phyloP scores from a whole-genome alignment of 306 rosid species.

The Castanospermum australe region DNA sequence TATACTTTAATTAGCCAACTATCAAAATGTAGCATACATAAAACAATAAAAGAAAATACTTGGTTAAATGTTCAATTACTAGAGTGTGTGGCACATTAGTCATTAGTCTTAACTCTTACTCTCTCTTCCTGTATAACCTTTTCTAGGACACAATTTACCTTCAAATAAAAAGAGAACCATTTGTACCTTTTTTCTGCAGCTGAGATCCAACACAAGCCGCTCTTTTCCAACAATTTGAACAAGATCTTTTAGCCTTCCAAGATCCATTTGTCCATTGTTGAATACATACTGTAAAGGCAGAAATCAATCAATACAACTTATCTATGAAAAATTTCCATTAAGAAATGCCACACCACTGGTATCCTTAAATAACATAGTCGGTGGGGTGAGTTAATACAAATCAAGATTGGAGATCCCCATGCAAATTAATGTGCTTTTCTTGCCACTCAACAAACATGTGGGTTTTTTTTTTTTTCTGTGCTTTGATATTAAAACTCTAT shows the following conservation, averaged over 20 bases:
- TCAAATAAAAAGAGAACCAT: neutral
- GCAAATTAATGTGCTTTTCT: constrained; percentile 1
- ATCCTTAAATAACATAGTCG: neutral
- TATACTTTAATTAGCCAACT: neutral
- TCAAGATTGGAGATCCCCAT: neutral
- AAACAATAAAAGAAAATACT: neutral
- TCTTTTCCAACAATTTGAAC: constrained; percentile 76
- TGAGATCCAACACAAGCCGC: constrained; percentile 94
- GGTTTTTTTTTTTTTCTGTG: neutral
- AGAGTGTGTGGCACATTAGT: neutral
- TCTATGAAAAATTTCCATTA: neutral
- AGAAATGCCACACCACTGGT: neutral
- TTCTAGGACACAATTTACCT: neutral
- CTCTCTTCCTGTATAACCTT: neutral
- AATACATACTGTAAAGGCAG: constrained; percentile 68
- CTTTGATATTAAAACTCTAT: neutral
- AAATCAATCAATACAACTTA: constrained; percentile 10
- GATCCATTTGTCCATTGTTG: constrained; percentile 91
- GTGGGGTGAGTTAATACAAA: neutral
- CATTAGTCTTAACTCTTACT: no score
- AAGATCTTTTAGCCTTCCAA: constrained; percentile 75
- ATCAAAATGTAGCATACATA: neutral
- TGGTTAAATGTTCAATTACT: neutral
- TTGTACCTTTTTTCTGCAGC: constrained; percentile 90
- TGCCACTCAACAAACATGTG: neutral